Evolutionary conservation across 2,329 filamentous ascomycete genomes (phyloP), one percentile per base, ranked within the genome.

Genomic region (Cryphonectria nitschkei): DNA sequence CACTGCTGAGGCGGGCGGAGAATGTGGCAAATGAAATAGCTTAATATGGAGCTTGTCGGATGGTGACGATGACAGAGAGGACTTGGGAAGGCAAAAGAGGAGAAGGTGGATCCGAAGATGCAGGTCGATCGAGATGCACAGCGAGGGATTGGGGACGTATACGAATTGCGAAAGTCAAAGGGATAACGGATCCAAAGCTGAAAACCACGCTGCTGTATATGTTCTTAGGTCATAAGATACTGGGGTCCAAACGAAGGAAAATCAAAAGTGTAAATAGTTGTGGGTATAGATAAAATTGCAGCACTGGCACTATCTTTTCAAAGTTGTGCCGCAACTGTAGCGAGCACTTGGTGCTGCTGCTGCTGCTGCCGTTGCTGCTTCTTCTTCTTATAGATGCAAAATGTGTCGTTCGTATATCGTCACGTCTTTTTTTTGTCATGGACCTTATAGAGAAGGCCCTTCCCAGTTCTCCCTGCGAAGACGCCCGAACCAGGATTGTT

Each of bases 401-500:
- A 39, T 4, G 26, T 22, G 7, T 58, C 54, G 34, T 37, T 58
- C 54, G 34, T 37, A 41, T 29, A 56, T 56, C 65, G 32, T 34
- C 46, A 22, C 5, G 26, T 26, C 2, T 46, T 56, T 14, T 34
- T 32, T 16, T 37, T 6, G 14, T 56, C 34, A 37, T 39, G n/a
- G 22, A 50, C 34, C 37, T 81, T 75, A 92, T 41, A 91, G 75
- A 5, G 84, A 84, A 19, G 93, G 93, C 0, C 89, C 90, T 62
- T 92, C 88, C 92, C 94, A 98, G 29, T 86, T 88, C 74, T 97
- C 94, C 72, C 95, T 86, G 70, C 89, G 87, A 74, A 97, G 86
- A 76, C 92, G 92, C 81, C 97, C 92, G 73, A 95, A 86, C 81
- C 95, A 97, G 8, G 93, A 90, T 79, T 97, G 94, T 81, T 99